phyloP scores from a whole-genome alignment of 768 basidiomycete genomes.

The Amanita subjunquillea region DNA sequence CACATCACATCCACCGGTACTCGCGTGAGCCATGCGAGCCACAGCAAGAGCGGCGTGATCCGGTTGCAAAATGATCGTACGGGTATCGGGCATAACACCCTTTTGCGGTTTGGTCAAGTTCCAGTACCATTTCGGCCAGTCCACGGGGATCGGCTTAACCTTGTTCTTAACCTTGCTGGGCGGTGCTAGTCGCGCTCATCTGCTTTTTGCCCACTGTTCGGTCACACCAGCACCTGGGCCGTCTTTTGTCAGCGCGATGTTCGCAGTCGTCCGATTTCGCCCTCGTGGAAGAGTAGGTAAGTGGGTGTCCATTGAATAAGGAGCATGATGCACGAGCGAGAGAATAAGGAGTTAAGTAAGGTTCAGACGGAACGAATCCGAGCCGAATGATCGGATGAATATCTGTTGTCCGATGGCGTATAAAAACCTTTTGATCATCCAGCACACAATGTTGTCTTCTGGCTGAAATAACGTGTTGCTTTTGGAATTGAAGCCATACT shows the following conservation, averaged over 20 bases:
- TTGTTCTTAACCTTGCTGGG: constrained; percentile 16
- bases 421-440: no score
- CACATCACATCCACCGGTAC: constrained; percentile 92
- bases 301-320: constrained; percentile 50
- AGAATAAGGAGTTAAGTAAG: constrained; percentile 6
- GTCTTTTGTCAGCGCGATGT: constrained; percentile 35
- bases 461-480: no score
- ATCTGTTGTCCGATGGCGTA: no score
- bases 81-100: no score
- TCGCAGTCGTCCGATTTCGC: no score
- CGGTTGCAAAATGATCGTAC: constrained; percentile 63
- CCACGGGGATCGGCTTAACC: constrained; percentile 33
- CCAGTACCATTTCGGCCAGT: constrained; percentile 99
- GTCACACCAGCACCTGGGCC: constrained; percentile 32
- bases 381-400: no score
- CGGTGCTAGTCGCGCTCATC: constrained; percentile 32
- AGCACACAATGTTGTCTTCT: no score
- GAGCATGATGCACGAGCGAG: constrained; percentile 48
- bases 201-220: constrained; percentile 25
- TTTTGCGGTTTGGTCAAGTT: constrained; percentile 72
- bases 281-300: constrained; percentile 34
- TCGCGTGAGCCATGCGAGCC: constrained; percentile 84
- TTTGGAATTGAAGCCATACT: no score
- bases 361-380: no score
- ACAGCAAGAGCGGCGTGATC: constrained; percentile 72